Base-by-base conservation (phyloP, 1,139 yeast species). In the Diutina mesorugosa region DNA sequence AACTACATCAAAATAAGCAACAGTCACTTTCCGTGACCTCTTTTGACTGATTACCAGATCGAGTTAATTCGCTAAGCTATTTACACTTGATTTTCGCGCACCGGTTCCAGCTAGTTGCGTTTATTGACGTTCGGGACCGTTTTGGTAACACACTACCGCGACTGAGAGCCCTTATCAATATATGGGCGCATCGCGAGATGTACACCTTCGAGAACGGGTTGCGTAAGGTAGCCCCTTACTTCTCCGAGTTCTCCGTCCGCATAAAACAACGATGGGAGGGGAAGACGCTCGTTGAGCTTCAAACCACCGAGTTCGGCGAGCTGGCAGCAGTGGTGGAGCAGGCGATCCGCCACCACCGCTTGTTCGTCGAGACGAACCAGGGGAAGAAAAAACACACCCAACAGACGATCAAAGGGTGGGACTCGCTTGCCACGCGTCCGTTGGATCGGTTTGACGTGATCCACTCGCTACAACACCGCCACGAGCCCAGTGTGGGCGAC, bases 401-500 rank as follows among this genome's bases (percentile, higher is more conserved):
- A 18, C 14, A 30, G 18, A 54, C 57, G 28, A 55, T 69, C 2
- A 63, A 67, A 55, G 74, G 73, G 0, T 65, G 69, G 60, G 64
- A 62, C 0, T 50, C 30, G 61, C 73, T 26, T 30, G 64, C 10
- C 60, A 60, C 0, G 58, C 75, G 30, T 61, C 12, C 59, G 41
- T 62, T 81, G 1, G 65, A 67, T 45, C 70, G 72, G 52, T 82
- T 82, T 56, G 91, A 86, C 63, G 61, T 76, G 1, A 68, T 85
- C 6, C 69, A 68, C 55, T 72, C 78, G 55, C 60, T 62, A 1
- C 72, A 73, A 38, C 91, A 85, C 65, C 75, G 76, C 60, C 93
- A 86, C 64, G 93, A 86, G 61, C 84, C 89, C 1, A 74, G 79
- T 1, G 77, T 80, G 1, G n/a, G 45, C 16, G 38, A 26, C 0